Conservation (phyloP, 495 filamentous ascomycete species). For the Daldinia childiae region DNA sequence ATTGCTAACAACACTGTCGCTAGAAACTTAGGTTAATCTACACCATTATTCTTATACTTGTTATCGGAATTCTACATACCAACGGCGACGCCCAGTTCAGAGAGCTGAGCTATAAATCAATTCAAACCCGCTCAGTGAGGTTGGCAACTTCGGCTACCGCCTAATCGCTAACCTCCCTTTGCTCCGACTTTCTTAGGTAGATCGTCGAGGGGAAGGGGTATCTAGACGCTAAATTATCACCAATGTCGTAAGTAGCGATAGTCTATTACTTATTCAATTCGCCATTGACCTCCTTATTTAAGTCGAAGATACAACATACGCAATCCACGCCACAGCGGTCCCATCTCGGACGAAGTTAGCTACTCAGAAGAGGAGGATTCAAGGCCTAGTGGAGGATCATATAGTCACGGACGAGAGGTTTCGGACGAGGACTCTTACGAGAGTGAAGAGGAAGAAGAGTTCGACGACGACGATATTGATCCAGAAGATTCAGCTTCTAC, state of each 20-base stretch:
- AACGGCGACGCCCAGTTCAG: slow-evolving; percentile 8
- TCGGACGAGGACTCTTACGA: slow-evolving; percentile 64
- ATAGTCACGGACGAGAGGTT: slow-evolving; percentile 38
- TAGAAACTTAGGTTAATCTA: slow-evolving; percentile 21
- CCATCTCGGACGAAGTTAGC: slow-evolving; percentile 34
- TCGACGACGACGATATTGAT: slow-evolving; percentile 70
- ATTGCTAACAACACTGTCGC: slow-evolving; percentile 30
- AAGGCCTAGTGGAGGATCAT: slow-evolving; percentile 31
- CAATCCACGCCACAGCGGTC: slow-evolving; percentile 34
- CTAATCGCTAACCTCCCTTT: slow-evolving; percentile 43
- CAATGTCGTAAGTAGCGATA: slow-evolving; percentile 60
- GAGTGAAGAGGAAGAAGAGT: slow-evolving; percentile 50
- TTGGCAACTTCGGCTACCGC: slow-evolving; percentile 16
- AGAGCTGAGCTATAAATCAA: slow-evolving; percentile 19
- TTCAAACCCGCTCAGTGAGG: slow-evolving; percentile 16
- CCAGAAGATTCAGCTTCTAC: slow-evolving; percentile 84
- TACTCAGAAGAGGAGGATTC: slow-evolving; percentile 47
- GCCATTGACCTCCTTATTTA: slow-evolving; percentile 33
- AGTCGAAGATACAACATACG: slow-evolving; percentile 37
- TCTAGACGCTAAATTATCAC: slow-evolving; percentile 47
- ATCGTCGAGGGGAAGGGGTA: slow-evolving; percentile 55
- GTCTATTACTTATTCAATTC: slow-evolving; percentile 16
- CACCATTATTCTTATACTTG: slow-evolving; percentile 5
- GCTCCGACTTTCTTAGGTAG: slow-evolving; percentile 51
- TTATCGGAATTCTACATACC: neutral